Evolutionary conservation across 257 asterid species (phyloP), one percentile per base, ranked within the genome.

Genomic region (Gentiana macrophylla): DNA sequence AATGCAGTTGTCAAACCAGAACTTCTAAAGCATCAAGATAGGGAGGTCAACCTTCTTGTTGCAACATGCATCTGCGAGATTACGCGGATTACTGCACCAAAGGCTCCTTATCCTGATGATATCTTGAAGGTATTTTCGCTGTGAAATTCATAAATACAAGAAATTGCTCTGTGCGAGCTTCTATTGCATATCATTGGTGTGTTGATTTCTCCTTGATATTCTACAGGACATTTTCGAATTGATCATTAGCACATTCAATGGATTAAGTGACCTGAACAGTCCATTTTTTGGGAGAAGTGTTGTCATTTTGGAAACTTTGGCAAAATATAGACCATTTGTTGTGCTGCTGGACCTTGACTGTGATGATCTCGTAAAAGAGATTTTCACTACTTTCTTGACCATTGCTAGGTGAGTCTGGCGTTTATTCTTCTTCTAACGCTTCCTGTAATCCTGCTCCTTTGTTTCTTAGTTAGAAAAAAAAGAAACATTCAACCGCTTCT

Each of bases 261-360:
- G 96, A 68, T 79, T 92, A 74, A 81, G 82, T 55, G 95, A 92
- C 66, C 74, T 72, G 49, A 79, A 66, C 38, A 71, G 84, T 70
- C 91, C 97, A 57, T 67, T 82, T 68, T 92, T 89, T 68, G 96
- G 83, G 67, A 84, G 92, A 78, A 92, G 95, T 76, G 89, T 92
- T 69, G 84, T 82, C 70, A 86, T 89, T 68, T 78, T 89, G 77
- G 99, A 92, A 72, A 89, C 95, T 50, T 52, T 92, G 76, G 99
- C 99, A 68, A 79, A 84, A 82, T 92, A 89, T 67, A 86, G 94
- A 77, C 89, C 97, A 3, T 92, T 91, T 67, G 94, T 92, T 34
- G 94, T 89, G 74, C 85, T 92, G 95, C 85, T 92, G 81, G 97
- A 92, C 74, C 97, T 92, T 57, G 99, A 92, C 67, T 92, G 99